Evolutionary conservation across 1,284 basidiomycete genomes (phyloP).

Genomic region (Hymenochaete sp.): DNA sequence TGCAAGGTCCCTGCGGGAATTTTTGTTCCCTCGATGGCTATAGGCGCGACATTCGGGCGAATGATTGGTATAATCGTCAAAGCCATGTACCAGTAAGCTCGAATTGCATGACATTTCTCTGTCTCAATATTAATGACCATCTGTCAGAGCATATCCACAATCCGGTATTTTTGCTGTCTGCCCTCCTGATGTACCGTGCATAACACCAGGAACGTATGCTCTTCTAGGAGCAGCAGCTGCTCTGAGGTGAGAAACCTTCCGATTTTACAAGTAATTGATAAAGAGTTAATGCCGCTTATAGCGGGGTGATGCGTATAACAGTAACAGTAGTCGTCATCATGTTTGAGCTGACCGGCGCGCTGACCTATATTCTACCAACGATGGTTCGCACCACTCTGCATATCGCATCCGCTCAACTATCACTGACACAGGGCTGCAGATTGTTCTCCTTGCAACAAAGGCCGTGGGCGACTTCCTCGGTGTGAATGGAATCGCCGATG

Average conservation of each 20-base stretch:
- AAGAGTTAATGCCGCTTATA: constrained; percentile 27
- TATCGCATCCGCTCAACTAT: background rate
- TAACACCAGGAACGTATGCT: constrained; percentile 97
- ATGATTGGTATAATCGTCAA: constrained; percentile 96
- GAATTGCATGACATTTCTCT: background rate
- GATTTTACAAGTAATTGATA: background rate
- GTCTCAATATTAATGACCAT: background rate
- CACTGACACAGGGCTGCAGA: constrained; percentile 38
- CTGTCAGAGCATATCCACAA: constrained; percentile 63
- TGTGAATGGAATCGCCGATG: constrained; percentile 90
- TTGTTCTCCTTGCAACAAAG: constrained; percentile 93
- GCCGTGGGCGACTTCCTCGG: constrained; percentile 95
- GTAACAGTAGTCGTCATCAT: constrained; percentile 98
- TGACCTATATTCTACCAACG: constrained; percentile 96
- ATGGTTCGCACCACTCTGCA: constrained; percentile 57
- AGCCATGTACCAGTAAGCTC: constrained; percentile 72
- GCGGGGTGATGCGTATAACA: constrained; percentile 94
- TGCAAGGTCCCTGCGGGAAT: constrained; percentile 97
- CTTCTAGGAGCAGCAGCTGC: constrained; percentile 92
- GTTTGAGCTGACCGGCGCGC: constrained; percentile 97
- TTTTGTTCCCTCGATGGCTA: constrained; percentile 96
- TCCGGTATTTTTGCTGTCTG: constrained; percentile 88
- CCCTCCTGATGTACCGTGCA: constrained; percentile 88
- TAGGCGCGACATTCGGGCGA: constrained; percentile 91
- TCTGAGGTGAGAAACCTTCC: constrained; percentile 54